Evolutionary conservation across 768 basidiomycete species (phyloP).

Genomic region (Agrocybe chaxingu): DNA sequence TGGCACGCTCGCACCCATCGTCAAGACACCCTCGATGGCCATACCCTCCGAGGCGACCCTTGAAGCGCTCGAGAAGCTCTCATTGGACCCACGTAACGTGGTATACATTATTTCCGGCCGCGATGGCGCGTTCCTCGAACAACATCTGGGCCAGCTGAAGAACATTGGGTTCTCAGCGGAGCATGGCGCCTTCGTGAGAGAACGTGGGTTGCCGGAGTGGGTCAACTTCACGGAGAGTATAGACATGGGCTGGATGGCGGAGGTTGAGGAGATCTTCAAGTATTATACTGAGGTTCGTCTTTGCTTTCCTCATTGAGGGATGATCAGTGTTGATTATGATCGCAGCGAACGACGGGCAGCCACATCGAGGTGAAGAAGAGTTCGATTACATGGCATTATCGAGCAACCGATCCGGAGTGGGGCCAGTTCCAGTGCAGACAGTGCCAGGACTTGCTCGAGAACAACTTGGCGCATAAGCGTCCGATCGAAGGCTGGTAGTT

Average conservation of each 20-base stretch:
- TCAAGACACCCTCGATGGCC: slow-evolving; percentile 89
- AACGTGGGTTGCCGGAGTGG: slow-evolving; percentile 68
- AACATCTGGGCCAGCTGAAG: slow-evolving; percentile 82
- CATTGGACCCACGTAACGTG: slow-evolving; percentile 80
- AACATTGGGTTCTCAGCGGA: slow-evolving; percentile 91
- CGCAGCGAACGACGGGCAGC: slow-evolving; percentile 86
- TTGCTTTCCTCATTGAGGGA: not conserved
- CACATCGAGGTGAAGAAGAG: slow-evolving; percentile 97
- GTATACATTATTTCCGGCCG: slow-evolving; percentile 98
- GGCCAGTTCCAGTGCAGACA: slow-evolving; percentile 95
- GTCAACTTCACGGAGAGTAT: slow-evolving; percentile 84
- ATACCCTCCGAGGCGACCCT: slow-evolving; percentile 74
- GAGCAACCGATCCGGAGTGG: slow-evolving; percentile 91
- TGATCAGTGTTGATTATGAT: not conserved
- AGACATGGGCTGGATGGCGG: slow-evolving; percentile 97
- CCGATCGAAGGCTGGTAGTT: slow-evolving; percentile 79
- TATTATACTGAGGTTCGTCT: slow-evolving; percentile 86
- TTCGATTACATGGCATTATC: slow-evolving; percentile 97
- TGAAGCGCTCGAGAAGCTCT: slow-evolving; percentile 66
- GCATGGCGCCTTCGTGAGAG: slow-evolving; percentile 89
- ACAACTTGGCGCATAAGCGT: slow-evolving; percentile 86
- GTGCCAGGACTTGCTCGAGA: slow-evolving; percentile 94
- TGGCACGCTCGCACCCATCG: slow-evolving; percentile 95
- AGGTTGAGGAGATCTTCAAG: slow-evolving; percentile 93
- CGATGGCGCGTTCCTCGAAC: slow-evolving; percentile 87